phyloP scores from a whole-genome alignment of 2,329 filamentous ascomycete species.

The Sclerotinia spermophila region DNA sequence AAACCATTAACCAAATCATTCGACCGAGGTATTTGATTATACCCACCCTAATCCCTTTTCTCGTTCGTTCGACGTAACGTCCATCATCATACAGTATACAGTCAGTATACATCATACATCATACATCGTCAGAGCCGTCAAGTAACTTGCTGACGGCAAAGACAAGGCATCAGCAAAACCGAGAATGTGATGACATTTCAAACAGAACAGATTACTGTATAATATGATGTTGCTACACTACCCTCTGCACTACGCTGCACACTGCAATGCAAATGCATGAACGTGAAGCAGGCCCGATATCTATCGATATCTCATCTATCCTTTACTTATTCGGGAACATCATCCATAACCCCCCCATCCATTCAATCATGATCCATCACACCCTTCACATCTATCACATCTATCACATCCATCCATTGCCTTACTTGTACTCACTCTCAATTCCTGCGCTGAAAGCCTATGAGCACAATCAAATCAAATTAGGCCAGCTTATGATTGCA shows the following conservation, averaged over 20 bases:
- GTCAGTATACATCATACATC: not conserved
- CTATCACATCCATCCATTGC: slow-evolving; percentile 4
- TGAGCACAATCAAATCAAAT: not conserved
- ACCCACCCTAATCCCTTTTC: not conserved
- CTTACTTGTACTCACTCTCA: slow-evolving; percentile 7
- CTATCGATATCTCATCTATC: slow-evolving; percentile 5
- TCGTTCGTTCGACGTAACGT: not conserved
- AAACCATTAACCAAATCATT: not conserved
- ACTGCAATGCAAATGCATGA: slow-evolving; percentile 11
- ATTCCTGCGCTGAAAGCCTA: slow-evolving; percentile 2
- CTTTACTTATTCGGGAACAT: not conserved
- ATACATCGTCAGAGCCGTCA: not conserved
- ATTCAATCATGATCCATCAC: not conserved
- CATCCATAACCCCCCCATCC: slow-evolving; percentile 1
- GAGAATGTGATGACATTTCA: slow-evolving; percentile 8
- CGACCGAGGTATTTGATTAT: not conserved
- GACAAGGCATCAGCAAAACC: not conserved
- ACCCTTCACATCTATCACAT: not conserved
- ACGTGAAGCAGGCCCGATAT: slow-evolving; percentile 6
- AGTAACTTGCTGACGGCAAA: not conserved
- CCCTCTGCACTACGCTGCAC: slow-evolving; percentile 1
- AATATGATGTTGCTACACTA: slow-evolving; percentile 6
- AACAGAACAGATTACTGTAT: not conserved
- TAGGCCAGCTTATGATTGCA: slow-evolving; percentile 4
- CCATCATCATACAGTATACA: not conserved